Base-by-base conservation (phyloP, 2,329 filamentous ascomycete species). In the Achaetomium macrosporum region DNA sequence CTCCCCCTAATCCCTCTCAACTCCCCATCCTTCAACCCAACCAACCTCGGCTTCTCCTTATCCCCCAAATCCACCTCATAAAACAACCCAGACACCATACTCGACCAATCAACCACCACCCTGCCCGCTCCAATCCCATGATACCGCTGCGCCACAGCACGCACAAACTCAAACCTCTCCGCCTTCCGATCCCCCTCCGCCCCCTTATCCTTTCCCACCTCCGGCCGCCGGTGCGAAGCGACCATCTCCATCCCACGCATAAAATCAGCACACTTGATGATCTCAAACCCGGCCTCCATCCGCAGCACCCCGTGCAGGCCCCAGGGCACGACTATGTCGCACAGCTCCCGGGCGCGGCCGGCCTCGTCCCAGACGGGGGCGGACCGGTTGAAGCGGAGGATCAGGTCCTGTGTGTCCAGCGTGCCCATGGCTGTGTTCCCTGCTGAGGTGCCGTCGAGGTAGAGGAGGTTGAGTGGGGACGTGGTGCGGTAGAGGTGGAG, bases 201-300 rank as follows among this genome's bases (percentile, higher is more conserved):
- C 39, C 8, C 19, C 16, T 25, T 25, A 25, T 51, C 33, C 58
- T 46, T 36, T 66, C 48, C 37, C 20, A 59, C 43, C 31, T 47
- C 50, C 55, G 17, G 50, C 36, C 49, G 57, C 56, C 42, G 66
- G 64, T 16, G n/a, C 64, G 66, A 29, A 63, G 59, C 65, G 1
- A 74, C 54, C 17, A 70, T 61, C 16, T 70, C 64, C 11, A 80
- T 56, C 0, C 73, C 60, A 2, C 69, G 58, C 10, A 60, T 58
- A 42, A 89, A 47, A 15, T 83, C 71, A 4, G 25, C 25, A 64
- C 85, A 89, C 17, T 85, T 71, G 46, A 88, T 84, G 49, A 87
- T 73, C 65, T 89, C 85, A 58, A 88, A 88, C 0, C 85, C 85
- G 16, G 77, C 76, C 62, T 89, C 85, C 76, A 84, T 84, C 11